Base-by-base conservation (phyloP, 1,139 yeast species). In the Nematodospora anomalae region DNA sequence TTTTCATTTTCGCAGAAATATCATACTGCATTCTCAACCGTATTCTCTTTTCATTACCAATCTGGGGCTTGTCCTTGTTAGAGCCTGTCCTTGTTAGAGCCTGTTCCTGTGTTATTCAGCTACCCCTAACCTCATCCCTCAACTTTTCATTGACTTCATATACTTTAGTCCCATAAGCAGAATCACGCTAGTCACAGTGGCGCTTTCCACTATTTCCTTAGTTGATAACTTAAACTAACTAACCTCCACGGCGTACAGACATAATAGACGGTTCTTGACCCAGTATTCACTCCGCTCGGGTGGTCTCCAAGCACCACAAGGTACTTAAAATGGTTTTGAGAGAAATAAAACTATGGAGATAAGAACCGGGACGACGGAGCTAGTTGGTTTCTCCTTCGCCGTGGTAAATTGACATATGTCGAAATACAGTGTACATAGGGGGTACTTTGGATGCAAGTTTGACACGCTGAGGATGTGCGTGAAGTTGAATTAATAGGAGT, bases 331-430 rank as follows among this genome's bases (percentile, higher is more conserved):
- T 27, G 84, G 77, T 49, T 72, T 68, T n/a, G n/a, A 27, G 78
- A 53, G 36, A 79, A 67, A 51, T 80, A 81, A 45, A 80, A 79
- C 42, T 65, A 50, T 26, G 55, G 76, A 62, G 10, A 74, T 55
- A 45, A 80, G 58, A 4, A 85, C 79, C 35, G 76, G 66, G 42
- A 79, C 55, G 26, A 83, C 55, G 26, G 83, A 67, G 26, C 80
- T 50, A 14, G 85, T 80, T 80, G 49, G 78, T 73, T 54, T 79
- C 84, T 46, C 80, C 81, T 58, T 79, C 85, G 40, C 85, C 85
- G 83, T 76, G 33, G 83, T 77, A 41, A 79, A 55, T 50, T 78
- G 80, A 62, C 84, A 79, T 26, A 80, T 57, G 23, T 74, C 59
- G 62, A 51, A 35, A 71, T 70, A 58, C 85, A 79, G 59, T 73